Evolutionary conservation across 345 rosid species (phyloP).

Genomic region (Eucalyptus erythrocorys): DNA sequence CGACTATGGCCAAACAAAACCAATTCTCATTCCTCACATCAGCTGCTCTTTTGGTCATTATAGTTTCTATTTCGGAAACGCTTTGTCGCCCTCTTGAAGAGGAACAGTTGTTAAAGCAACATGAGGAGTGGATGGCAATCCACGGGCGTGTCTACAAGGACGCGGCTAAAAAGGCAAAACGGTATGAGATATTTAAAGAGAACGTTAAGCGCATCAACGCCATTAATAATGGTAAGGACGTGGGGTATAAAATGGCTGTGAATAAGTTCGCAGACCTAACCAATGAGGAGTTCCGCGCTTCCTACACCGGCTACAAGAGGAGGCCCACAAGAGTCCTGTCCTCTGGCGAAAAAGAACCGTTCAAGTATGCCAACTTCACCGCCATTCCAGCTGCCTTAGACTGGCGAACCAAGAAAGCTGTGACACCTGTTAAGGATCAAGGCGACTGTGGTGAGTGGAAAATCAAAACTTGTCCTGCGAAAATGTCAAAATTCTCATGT

Average conservation of each 20-base stretch:
- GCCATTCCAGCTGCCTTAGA: constrained; percentile 12
- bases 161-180: background rate
- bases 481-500: background rate
- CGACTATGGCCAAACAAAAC: background rate
- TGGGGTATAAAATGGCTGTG: constrained; percentile 6
- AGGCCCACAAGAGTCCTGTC: background rate
- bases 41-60: background rate
- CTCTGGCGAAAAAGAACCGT: background rate
- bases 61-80: background rate
- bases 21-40: background rate
- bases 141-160: constrained; percentile 3
- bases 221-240: background rate
- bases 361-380: constrained; percentile 2
- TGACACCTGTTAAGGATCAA: constrained; percentile 34
- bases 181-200: constrained; percentile 4
- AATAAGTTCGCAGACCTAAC: constrained; percentile 23
- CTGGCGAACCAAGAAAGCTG: constrained; percentile 27
- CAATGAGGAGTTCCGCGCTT: constrained; percentile 14
- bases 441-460: constrained; percentile 20
- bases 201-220: constrained; percentile 6
- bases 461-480: background rate
- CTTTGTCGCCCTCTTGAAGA: constrained; percentile 3
- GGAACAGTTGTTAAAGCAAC: constrained; percentile 10
- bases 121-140: constrained; percentile 15
- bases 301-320: constrained; percentile 5